phyloP scores from a whole-genome alignment of 2,329 filamentous ascomycete species.

The Harringtonia aguacate region DNA sequence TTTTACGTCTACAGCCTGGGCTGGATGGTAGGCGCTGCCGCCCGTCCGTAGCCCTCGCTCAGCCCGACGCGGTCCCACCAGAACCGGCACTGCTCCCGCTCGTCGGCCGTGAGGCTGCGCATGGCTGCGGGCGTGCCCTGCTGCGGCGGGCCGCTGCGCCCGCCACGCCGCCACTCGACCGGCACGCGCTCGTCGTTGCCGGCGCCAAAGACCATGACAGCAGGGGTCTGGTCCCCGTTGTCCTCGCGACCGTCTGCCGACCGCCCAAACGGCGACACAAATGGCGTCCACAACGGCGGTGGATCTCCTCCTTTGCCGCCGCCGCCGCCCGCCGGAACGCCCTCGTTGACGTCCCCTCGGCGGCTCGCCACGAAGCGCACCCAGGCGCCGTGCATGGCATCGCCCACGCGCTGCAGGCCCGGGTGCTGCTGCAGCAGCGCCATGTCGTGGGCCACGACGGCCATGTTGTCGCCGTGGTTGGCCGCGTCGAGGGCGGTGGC shows the following conservation, averaged over 20 bases:
- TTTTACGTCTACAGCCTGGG: neutral
- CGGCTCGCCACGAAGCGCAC: slow-evolving; percentile 20
- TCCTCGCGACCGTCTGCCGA: neutral
- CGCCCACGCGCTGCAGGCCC: slow-evolving; percentile 26
- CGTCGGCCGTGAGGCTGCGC: slow-evolving; percentile 28
- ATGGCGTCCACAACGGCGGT: slow-evolving; percentile 29
- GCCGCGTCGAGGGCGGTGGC: slow-evolving; percentile 24
- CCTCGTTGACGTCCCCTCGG: slow-evolving; percentile 8
- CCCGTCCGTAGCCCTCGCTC: slow-evolving; percentile 31
- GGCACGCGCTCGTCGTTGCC: slow-evolving; percentile 45
- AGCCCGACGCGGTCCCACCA: slow-evolving; percentile 47
- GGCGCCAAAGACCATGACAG: slow-evolving; percentile 42
- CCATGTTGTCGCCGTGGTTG: slow-evolving; percentile 36
- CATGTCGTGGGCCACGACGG: slow-evolving; percentile 32
- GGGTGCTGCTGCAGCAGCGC: slow-evolving; percentile 18
- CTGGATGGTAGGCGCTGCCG: neutral
- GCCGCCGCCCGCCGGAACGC: slow-evolving; percentile 9
- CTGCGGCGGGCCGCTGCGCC: slow-evolving; percentile 17
- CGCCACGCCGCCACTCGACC: slow-evolving; percentile 3
- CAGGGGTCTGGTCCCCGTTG: slow-evolving; percentile 4
- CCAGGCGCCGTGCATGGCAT: slow-evolving; percentile 33
- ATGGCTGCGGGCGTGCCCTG: slow-evolving; percentile 35
- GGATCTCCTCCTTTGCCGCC: neutral
- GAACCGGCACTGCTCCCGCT: slow-evolving; percentile 41
- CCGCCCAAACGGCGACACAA: slow-evolving; percentile 31